Conservation (phyloP, 2,329 filamentous ascomycete species). For the Microdochium bolleyi region DNA sequence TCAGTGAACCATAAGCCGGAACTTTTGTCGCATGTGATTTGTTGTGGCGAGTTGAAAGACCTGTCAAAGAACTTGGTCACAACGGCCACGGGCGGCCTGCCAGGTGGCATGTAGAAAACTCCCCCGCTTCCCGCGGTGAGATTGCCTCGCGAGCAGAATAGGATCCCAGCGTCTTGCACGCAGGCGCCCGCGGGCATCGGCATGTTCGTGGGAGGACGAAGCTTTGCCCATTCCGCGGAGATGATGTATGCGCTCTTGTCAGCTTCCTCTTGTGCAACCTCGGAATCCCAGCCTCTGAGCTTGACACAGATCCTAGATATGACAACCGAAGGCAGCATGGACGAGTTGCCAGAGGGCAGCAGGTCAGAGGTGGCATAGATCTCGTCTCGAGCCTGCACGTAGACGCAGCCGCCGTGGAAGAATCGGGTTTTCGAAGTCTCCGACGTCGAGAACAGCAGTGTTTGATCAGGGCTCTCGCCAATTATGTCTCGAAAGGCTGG, state of each 20-base stretch:
- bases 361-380: constrained; percentile 37
- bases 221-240: constrained; percentile 28
- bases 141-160: constrained; percentile 34
- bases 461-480: constrained; percentile 23
- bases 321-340: constrained; percentile 31
- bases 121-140: constrained; percentile 13
- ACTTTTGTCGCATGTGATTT: constrained; percentile 27
- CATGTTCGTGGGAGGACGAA: constrained; percentile 31
- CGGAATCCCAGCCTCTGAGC: constrained; percentile 2
- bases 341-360: constrained; percentile 25
- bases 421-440: constrained; percentile 32
- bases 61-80: constrained; percentile 32
- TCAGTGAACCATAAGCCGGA: constrained; percentile 43
- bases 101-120: constrained; percentile 22
- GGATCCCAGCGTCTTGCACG: constrained; percentile 29
- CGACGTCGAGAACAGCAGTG: constrained; percentile 31
- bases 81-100: constrained; percentile 22
- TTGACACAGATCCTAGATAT: constrained; percentile 29
- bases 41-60: constrained; percentile 38
- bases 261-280: constrained; percentile 18
- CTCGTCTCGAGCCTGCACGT: constrained; percentile 27
- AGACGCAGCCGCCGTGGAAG: constrained; percentile 37
- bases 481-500: constrained; percentile 23
- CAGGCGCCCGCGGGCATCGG: constrained; percentile 33
- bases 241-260: constrained; percentile 12